Conservation (phyloP, 441 rosid species). For the Populus hybrid region DNA sequence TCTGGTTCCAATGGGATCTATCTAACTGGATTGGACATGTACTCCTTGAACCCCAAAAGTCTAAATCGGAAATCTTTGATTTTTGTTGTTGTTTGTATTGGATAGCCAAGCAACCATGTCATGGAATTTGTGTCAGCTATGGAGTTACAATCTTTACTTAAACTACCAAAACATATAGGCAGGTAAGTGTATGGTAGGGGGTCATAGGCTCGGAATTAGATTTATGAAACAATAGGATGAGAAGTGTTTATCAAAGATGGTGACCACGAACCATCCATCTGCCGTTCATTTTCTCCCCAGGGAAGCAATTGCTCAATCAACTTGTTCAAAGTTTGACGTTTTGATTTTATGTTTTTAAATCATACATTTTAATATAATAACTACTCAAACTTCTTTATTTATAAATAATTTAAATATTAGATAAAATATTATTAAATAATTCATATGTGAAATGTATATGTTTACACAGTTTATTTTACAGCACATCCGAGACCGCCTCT, state of each 20-base stretch:
- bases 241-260: constrained; percentile 16
- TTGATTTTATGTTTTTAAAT: no score
- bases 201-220: background rate
- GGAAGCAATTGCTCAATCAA: constrained; percentile 4
- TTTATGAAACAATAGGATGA: background rate
- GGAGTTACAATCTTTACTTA: background rate
- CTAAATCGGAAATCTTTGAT: background rate
- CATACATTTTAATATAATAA: no score
- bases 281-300: constrained; percentile 20
- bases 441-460: no score
- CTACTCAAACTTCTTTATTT: no score
- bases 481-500: no score
- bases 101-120: no score
- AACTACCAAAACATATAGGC: background rate
- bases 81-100: no score
- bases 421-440: no score
- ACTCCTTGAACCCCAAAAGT: background rate
- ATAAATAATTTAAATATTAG: no score
- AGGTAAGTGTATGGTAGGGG: background rate
- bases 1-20: background rate
- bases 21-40: no score
- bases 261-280: constrained; percentile 14
- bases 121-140: background rate
- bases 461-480: no score
- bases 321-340: no score